Evolutionary conservation across 257 asterid genomes (phyloP).

Genomic region (Nicotiana tomentosiformis): DNA sequence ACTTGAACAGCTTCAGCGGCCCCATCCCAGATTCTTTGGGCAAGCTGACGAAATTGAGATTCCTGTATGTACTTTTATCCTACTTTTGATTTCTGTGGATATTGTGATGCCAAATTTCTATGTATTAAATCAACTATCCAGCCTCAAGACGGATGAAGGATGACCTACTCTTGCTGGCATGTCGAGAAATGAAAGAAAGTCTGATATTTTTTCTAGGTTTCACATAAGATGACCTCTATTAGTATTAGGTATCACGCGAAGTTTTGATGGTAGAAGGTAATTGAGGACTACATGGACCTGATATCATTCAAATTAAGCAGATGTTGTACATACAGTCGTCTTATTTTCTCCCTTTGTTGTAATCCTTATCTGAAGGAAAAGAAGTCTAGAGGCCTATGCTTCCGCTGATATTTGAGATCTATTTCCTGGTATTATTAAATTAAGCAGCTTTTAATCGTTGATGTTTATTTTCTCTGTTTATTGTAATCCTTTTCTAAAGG

Average conservation of each 20-base stretch:
- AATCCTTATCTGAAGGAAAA: neutral
- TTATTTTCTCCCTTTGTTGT: neutral
- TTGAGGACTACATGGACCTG: neutral
- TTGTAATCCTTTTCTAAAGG: neutral
- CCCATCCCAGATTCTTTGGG: conserved; percentile 90
- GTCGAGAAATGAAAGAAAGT: neutral
- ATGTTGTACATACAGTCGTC: neutral
- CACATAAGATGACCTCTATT: neutral
- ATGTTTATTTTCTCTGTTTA: neutral
- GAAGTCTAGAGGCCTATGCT: neutral
- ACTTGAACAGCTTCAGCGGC: conserved; percentile 81
- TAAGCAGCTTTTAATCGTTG: neutral
- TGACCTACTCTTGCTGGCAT: neutral
- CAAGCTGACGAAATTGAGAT: conserved; percentile 74
- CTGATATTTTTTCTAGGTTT: neutral
- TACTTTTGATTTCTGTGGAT: conserved; percentile 6
- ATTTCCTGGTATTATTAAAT: neutral
- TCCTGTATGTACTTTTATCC: conserved; percentile 66
- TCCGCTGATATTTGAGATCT: neutral
- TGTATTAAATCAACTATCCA: neutral
- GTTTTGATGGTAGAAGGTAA: neutral
- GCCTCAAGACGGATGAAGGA: neutral
- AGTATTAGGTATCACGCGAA: neutral
- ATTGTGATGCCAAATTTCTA: neutral
- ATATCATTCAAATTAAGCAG: neutral